Evolutionary conservation across 495 filamentous ascomycete genomes (phyloP), one percentile per base, ranked within the genome.

Genomic region (Penicillium cinerascens): DNA sequence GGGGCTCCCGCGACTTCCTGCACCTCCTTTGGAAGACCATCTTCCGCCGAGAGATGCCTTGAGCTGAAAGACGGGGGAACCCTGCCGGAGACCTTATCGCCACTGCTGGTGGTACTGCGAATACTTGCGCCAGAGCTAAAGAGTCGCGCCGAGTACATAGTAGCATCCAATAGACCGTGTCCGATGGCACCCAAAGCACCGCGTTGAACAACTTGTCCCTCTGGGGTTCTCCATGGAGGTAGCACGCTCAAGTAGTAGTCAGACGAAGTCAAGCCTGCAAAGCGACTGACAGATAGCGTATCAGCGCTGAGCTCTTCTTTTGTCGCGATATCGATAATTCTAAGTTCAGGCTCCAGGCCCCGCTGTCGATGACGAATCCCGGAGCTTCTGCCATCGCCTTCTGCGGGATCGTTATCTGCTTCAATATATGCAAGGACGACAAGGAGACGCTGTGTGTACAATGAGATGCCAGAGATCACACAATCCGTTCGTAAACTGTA

Each of bases 401-500:
- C 69, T 47, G 62, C 44, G 18, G 50, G 67, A n/a, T 85, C 81
- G 10, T 82, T 76, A n/a, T 86, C 83, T 10, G 84, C 83, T 50
- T 86, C 87, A 51, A 91, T 82, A 66, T 92, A 93, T 63, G 91
- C 91, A 76, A 98, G 87, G 59, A 97, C 83, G 54, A 95, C 79
- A 69, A 98, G 78, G 46, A 95, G 77, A 59, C 82, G 91, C 59
- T 92, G 91, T 67, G 88, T 95, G 85, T 97, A 97, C 72, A 98
- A 78, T 55, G 93, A 91, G 65, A 98, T 87, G 65, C 95, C 93
- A 68, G 92, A 95, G 78, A 98, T 87, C 56, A 92, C 89, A 73
- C 95, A 97, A 75, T 97, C 93, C 58, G 92, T 92, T 60, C 88
- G 87, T 71, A 97, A 80, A 74, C 90, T 95, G 52, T 7, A 38